Base-by-base conservation (phyloP, 2,329 filamentous ascomycete species). In the Kalmusia sp. region DNA sequence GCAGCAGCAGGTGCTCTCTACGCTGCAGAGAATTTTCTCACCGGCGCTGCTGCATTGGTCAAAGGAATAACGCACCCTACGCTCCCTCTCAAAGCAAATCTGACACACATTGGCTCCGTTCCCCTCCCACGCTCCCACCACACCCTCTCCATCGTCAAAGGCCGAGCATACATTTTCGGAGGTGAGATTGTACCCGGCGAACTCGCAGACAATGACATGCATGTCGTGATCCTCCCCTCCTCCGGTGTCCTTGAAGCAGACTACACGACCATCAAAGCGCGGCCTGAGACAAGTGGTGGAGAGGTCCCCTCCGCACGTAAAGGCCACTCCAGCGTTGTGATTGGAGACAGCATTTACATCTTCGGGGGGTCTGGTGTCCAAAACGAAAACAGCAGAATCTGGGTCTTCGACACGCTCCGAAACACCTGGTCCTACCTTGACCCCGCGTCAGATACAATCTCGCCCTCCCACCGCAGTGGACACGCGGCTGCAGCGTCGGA, bases 111-210 rank as follows among this genome's bases (percentile, higher is more conserved):
- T 46, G 76, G 64, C 54, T 63, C 76, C 58, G 59, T 76, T 54
- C 53, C 71, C 51, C 74, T 86, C 9, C 74, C 77, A 6, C 77
- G 82, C 49, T 77, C 78, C 7, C 69, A 79, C 38, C 83, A 86
- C 66, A 81, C 80, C 2, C 61, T 85, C 41, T 82, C 80, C 3
- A 70, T 83, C 39, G 74, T 86, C 57, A 79, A 79, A 53, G 77
- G 80, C 47, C 79, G 80, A 57, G 82, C 82, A 25, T 84, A 84
- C 63, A 79, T 85, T 48, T 84, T 84, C 56, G 82, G 83, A 6
- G 83, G 83, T 47, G 75, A 79, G 61, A 69, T 60, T 1, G 63
- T 68, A 37, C 63, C 34, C 62, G 75, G 55, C 55, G 73, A 52
- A 33, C 71, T 83, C 22, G 81, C 80, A 27, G 75, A 77, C 49